Base-by-base conservation (phyloP, 225 moss, liverwort and hornwort species). In the Marchantia polymorpha region DNA sequence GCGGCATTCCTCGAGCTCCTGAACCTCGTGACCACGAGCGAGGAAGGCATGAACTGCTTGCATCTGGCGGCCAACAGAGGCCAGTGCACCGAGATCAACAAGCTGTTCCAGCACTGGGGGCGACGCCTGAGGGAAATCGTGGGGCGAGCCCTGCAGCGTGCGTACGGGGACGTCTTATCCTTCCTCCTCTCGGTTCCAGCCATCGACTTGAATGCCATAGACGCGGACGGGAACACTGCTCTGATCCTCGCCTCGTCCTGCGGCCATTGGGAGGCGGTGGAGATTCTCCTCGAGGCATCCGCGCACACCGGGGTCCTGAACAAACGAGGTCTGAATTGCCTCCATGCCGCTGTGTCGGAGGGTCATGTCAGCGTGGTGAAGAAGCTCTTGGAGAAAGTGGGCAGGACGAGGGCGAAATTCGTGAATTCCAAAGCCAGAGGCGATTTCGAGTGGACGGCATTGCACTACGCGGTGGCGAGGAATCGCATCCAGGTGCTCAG, bases 361-460 rank as follows among this genome's bases (percentile, higher is more conserved):
- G 80, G 80, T 63, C 80, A 64, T 30, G 30, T 39, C 0, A 17
- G 29, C 9, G 73, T 80, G 27, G 73, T 80, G 73, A 72, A 73
- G 51, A 23, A 63, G 25, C 47, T 80, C 19, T 6, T 80, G 14
- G 71, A 80, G 11, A 72, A 72, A 10, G 22, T 39, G 39, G 39
- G 39, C 39, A 2, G 5, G 5, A 39, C 39, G 39, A 39, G 39
- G 39, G 39, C 39, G 39, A 39, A 39, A 39, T 39, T 39, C 5
- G 39, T 39, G 39, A 39, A 39, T 39, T 39, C 39, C 39, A 39
- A 39, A 39, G 39, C 39, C 39, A 39, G 39, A 39, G 39, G 39
- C 39, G 39, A 39, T 39, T 39, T 2, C 39, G 39, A 60, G 59
- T 60, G 59, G 59, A 60, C 59, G 22, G 59, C 59, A 15, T 60